These are phyloP conservation scores for Phialophora chinensis DNA, from an alignment of 2,329 filamentous ascomycete species.

Conservation along the genomic window DNA sequence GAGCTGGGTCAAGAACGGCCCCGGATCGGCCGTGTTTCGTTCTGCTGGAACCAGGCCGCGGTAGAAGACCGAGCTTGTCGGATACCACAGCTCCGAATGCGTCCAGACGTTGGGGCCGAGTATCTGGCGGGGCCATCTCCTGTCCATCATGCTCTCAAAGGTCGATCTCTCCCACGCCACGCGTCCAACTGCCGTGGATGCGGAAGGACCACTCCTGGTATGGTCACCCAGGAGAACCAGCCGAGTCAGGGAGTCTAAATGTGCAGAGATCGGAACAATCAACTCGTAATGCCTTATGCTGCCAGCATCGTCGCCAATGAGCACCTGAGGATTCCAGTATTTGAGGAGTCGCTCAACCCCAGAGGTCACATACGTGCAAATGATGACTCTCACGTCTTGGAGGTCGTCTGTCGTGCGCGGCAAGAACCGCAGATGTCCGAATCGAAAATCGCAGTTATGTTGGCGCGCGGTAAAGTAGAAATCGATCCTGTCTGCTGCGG, in stretches of 20 bases:
- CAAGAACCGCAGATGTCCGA: slow-evolving; percentile 5
- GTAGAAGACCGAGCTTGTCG: slow-evolving; percentile 7
- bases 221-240: slow-evolving; percentile 13
- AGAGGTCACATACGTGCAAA: slow-evolving; percentile 7
- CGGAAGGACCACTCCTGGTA: neutral
- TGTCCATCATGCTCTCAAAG: slow-evolving; percentile 10
- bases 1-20: neutral
- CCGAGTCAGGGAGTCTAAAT: neutral
- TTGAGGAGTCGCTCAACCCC: neutral
- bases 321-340: slow-evolving; percentile 1
- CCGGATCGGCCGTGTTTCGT: neutral
- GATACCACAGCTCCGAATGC: slow-evolving; percentile 15
- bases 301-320: slow-evolving; percentile 5
- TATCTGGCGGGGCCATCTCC: slow-evolving; percentile 7
- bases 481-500: neutral
- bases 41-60: neutral
- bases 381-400: slow-evolving; percentile 1
- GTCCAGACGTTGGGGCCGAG: slow-evolving; percentile 1
- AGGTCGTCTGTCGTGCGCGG: neutral
- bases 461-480: neutral
- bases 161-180: neutral
- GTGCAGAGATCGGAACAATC: neutral
- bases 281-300: slow-evolving; percentile 4
- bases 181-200: neutral
- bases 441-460: slow-evolving; percentile 5